A percentile compares a stretch with the other conserved stretches of the same genome.
Conservation (phyloP, 495 filamentous ascomycete species). For the Penicillium angulare region DNA sequence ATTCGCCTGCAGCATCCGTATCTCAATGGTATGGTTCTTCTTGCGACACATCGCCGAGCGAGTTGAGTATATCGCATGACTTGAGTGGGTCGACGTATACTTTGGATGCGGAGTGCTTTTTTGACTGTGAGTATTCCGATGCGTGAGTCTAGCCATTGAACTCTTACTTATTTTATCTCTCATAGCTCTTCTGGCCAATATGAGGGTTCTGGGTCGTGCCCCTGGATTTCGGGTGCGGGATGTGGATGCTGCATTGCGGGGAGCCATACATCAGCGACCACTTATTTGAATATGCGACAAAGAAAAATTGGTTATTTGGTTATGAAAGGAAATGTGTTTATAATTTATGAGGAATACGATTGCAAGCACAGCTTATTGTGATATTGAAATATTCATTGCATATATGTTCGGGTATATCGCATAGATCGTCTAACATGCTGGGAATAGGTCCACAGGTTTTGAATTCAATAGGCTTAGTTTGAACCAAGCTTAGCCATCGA, state of each 20-base stretch:
- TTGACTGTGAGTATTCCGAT: conserved; percentile 22
- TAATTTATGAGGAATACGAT: not conserved
- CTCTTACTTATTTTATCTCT: conserved; percentile 1
- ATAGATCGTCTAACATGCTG: not conserved
- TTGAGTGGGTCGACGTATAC: conserved; percentile 11
- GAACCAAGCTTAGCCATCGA: no score
- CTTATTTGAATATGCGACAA: not conserved
- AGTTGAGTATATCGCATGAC: conserved; percentile 1
- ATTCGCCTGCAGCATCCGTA: conserved; percentile 12
- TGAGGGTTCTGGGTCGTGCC: conserved; percentile 27
- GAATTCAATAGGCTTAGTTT: no score
- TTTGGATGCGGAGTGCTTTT: conserved; percentile 28
- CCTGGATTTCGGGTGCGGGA: conserved; percentile 26
- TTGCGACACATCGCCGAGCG: not conserved
- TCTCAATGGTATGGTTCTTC: conserved; percentile 11
- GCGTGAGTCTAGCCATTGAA: not conserved
- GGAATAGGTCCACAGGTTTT: not conserved
- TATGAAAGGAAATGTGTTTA: no score
- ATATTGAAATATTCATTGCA: not conserved
- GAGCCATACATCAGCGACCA: conserved; percentile 15
- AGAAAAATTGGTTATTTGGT: not conserved
- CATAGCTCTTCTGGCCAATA: conserved; percentile 21
- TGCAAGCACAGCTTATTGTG: not conserved
- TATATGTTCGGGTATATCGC: not conserved
- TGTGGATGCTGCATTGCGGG: conserved; percentile 25